Base-by-base conservation (phyloP, 768 basidiomycete genomes). In the Mycena crocata region DNA sequence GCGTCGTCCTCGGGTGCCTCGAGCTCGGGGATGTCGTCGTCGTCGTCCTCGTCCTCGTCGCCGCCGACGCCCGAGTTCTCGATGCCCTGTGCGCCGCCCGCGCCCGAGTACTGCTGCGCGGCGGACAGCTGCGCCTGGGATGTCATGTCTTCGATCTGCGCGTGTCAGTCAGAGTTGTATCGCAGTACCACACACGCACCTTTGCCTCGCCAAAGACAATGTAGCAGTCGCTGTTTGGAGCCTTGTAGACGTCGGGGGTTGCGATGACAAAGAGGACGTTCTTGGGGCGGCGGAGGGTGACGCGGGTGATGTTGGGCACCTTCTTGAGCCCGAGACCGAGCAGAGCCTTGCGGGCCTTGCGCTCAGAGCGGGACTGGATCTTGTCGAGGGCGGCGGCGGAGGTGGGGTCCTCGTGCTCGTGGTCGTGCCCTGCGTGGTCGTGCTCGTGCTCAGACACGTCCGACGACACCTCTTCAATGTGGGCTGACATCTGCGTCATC, bases 151-250 rank as follows among this genome's bases (percentile, higher is more conserved):
- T 96, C 94, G 71, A 94, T 90, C 92, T 93, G 68, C 5, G 55
- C 8, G 59, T 45, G 9, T 54, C 57, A 31, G 46, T 32, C n/a
- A 42, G 13, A 19, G 28, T 49, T 40, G 28, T 21, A 39, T 2
- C 40, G 42, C 57, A 23, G 15, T 14, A 14, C 2, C 2, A 10
- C 31, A 17, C 7, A 34, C 19, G 32, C 67, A 92, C 92, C 89
- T 95, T 95, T 60, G 94, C 96, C 85, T 99, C 98, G 70, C 98
- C 98, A 74, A 99, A 99, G 69, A 99, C 96, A 77, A 99, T 95
- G 86, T 99, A 98, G 81, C 93, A 95, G 82, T 99, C 98, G 77
- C 94, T 95, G 83, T 95, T 96, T 45, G 93, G 90, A 54, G 94
- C 95, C 86, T 98, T 98, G 90, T 93, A 99, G 58, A 99, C 98